Evolutionary conservation across 2,329 filamentous ascomycete species (phyloP), one percentile per base, ranked within the genome.

Genomic region (Plectosphaerella plurivora): DNA sequence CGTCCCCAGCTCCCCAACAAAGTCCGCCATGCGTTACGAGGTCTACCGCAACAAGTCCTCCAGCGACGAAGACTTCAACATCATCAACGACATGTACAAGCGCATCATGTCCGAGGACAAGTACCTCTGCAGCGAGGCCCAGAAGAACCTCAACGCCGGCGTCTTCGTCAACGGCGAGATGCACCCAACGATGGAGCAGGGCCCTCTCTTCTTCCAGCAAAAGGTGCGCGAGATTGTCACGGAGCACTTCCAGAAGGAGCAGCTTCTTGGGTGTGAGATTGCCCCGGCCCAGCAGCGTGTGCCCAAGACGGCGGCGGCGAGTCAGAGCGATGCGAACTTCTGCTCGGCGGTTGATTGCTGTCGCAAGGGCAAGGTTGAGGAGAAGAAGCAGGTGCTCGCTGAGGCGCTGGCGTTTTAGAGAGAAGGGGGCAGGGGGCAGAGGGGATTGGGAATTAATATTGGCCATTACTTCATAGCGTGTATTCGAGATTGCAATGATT

Each of bases 51-150:
- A 86, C 73, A 82, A 80, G 63, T 68, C 79, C 62, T 77, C 81
- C 4, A 73, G 72, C n/a, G 77, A 84, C 15, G 76, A 77, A 24
- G 77, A 83, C 53, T 86, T 86, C 62, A 66, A 73, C 14, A 65
- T 72, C 50, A 81, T 86, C 65, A 76, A 74, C 63, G 66, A 78
- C 45, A 79, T 86, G 59, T 86, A 85, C 71, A 82, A 81, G 66
- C 77, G 79, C 39, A 76, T 87, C 65, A 81, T 86, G 78, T 73
- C 74, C 1, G 83, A 87, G 65, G 83, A 87, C 69, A 86, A 86
- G 61, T 72, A 77, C 9, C 76, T 87, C 24, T 86, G 83, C 68
- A 70, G 75, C 58, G 74, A 73, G 12, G 76, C 80, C 2, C 83
- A 86, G 61, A 74, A 72, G 63, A 86, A 87, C 63, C 72, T 86